Conservation (phyloP, 2,329 filamentous ascomycete species). For the Dissoconium aciculare region DNA sequence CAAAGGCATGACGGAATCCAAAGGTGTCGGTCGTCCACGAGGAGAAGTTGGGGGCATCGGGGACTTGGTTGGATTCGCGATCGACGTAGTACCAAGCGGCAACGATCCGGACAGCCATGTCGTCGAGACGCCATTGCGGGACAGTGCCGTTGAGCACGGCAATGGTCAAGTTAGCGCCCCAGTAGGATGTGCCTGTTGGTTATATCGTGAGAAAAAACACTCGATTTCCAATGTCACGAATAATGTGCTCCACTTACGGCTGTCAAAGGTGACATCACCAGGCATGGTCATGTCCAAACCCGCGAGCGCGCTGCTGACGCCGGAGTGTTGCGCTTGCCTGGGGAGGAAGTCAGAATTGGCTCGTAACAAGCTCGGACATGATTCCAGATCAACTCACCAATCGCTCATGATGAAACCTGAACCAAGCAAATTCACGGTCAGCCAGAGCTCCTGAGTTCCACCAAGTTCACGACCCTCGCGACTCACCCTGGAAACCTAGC, state of each 20-base stretch:
- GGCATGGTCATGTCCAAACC: constrained; percentile 67
- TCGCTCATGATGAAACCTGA: constrained; percentile 66
- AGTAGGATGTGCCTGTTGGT: constrained; percentile 13
- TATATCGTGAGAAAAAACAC: too few relatives aligned
- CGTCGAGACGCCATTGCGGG: constrained; percentile 71
- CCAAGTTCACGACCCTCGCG: too few relatives aligned
- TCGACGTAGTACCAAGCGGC: constrained; percentile 50
- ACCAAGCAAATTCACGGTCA: too few relatives aligned
- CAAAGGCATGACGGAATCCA: constrained; percentile 51
- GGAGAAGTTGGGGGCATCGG: constrained; percentile 58
- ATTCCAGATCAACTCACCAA: constrained; percentile 22
- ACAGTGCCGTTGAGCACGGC: constrained; percentile 81
- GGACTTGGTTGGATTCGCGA: constrained; percentile 35
- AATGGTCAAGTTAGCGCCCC: constrained; percentile 68
- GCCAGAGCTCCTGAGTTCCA: too few relatives aligned
- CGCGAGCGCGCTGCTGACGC: constrained; percentile 50
- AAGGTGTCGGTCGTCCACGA: constrained; percentile 72
- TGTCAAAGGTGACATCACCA: constrained; percentile 64
- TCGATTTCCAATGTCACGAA: too few relatives aligned
- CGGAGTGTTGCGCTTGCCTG: constrained; percentile 51
- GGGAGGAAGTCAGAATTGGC: too few relatives aligned
- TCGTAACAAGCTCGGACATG: constrained; percentile 41
- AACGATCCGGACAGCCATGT: constrained; percentile 77
- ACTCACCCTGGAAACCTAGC: constrained; percentile 65
- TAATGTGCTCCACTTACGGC: constrained; percentile 30